Evolutionary conservation across 2,329 filamentous ascomycete species (phyloP), one percentile per base, ranked within the genome.

Genomic region (Sclerotinia minor): DNA sequence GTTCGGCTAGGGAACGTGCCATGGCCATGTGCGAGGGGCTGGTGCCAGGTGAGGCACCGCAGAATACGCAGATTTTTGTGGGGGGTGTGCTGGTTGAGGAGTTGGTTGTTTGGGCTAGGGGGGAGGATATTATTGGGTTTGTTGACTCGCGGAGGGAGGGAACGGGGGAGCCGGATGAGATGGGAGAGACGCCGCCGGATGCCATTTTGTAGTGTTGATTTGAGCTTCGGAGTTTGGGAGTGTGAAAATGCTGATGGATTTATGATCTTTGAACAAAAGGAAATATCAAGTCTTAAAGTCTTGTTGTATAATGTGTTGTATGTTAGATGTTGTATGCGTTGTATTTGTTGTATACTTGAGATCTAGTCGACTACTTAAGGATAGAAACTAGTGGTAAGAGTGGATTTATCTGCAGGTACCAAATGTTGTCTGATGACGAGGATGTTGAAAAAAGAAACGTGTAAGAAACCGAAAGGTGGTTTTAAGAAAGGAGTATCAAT

Each of bases 41-140:
- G 64, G 83, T 87, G 61, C 95, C 95, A 21, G 85, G 79, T 11
- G 87, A 89, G 64, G 95, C 87, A 76, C 94, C 95, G 82, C 95
- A 98, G 85, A 97, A 98, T 11, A 70, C 69, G 49, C 69, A 70
- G 32, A 70, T 69, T 24, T 65, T 70, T 3, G 60, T 69, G 8
- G 60, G 45, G 17, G 47, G 64, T 4, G 63, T 35, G 17, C 41
- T 32, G 21, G 38, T 47, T 29, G 67, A 38, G 52, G 44, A 38
- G n/a, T 44, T 63, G 53, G 32, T 38, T 7, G 67, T 64, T 44
- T 67, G 57, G 11, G 35, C 45, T 41, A 50, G 8, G 21, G 55
- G 54, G 3, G 53, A 55, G 24, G 75, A 41, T 8, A 29, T 54
- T 0, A 24, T 44, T 19, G 60, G 32, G 45, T 38, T 26, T 32